phyloP scores from a whole-genome alignment of 192 early-diverging fungal genomes.

The Umbelopsis isabellina region DNA sequence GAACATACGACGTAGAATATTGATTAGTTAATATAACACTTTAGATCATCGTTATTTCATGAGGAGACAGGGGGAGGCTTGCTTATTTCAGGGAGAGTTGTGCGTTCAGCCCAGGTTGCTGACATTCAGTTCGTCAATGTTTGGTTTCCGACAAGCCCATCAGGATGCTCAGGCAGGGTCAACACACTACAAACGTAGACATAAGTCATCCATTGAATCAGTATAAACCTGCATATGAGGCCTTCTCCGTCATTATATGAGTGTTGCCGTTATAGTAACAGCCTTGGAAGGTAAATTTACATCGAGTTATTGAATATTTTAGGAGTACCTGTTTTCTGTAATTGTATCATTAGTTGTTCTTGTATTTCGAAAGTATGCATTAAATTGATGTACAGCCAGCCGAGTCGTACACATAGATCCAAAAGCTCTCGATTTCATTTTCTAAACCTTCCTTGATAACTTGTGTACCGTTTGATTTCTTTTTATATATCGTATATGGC shows the following conservation, averaged over 20 bases:
- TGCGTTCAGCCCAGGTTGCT: not conserved
- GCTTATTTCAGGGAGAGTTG: not conserved
- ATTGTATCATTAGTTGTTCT: too few relatives aligned
- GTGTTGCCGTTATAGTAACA: too few relatives aligned
- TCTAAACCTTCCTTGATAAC: too few relatives aligned
- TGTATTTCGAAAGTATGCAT: not conserved
- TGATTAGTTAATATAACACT: slow-evolving; percentile 3
- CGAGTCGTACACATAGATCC: not conserved
- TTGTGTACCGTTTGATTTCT: not conserved
- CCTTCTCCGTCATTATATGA: too few relatives aligned
- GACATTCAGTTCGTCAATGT: not conserved
- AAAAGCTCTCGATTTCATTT: not conserved
- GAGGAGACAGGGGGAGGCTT: slow-evolving; percentile 9
- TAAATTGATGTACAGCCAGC: not conserved
- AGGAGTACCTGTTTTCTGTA: too few relatives aligned
- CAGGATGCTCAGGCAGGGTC: too few relatives aligned
- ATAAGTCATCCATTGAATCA: too few relatives aligned
- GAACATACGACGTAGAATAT: not conserved
- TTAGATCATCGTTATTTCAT: not conserved
- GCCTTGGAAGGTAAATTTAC: too few relatives aligned
- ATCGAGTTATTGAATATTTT: too few relatives aligned
- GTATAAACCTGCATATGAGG: too few relatives aligned
- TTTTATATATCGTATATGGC: not conserved
- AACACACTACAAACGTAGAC: too few relatives aligned
- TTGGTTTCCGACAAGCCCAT: not conserved